Evolutionary conservation across 108 stramenopile species (phyloP).

Genomic region (Cyclotella atomus): DNA sequence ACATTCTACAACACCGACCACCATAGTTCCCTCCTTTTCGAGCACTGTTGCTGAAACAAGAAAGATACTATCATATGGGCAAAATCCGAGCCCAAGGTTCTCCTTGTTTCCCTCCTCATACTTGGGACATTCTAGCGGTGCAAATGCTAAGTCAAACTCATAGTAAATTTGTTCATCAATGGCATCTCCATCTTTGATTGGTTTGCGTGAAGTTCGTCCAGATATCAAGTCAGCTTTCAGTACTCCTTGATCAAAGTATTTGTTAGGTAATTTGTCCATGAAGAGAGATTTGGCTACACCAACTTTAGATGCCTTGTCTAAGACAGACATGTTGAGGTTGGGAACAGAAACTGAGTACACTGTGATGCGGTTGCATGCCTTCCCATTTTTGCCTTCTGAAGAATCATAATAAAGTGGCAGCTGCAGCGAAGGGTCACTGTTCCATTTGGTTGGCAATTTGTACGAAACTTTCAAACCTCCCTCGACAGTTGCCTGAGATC

Average conservation of each 20-base stretch:
- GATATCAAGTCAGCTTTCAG: constrained; percentile 72
- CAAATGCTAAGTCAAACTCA: constrained; percentile 83
- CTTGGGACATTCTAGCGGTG: constrained; percentile 64
- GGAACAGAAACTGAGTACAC: constrained; percentile 58
- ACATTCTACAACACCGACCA: constrained; percentile 69
- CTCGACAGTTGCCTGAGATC: constrained; percentile 20
- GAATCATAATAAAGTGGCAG: constrained; percentile 62
- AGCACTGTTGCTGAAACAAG: constrained; percentile 74
- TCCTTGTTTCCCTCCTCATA: constrained; percentile 56
- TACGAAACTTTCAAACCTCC: constrained; percentile 51
- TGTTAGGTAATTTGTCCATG: constrained; percentile 48
- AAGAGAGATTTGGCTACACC: constrained; percentile 75
- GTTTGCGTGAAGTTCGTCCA: constrained; percentile 55
- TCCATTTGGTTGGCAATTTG: constrained; percentile 77
- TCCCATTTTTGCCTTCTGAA: constrained; percentile 63
- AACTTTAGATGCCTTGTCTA: constrained; percentile 72
- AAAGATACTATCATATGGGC: constrained; percentile 78
- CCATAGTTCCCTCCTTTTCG: constrained; percentile 42
- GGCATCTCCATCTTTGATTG: constrained; percentile 16
- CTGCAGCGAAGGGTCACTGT: constrained; percentile 43
- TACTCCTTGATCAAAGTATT: constrained; percentile 53
- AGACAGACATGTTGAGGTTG: constrained; percentile 32
- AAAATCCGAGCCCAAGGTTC: constrained; percentile 80
- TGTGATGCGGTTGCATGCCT: constrained; percentile 74
- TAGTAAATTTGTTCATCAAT: constrained; percentile 62